Base-by-base conservation (phyloP, 2,329 filamentous ascomycete species). In the Pyricularia grisea region DNA sequence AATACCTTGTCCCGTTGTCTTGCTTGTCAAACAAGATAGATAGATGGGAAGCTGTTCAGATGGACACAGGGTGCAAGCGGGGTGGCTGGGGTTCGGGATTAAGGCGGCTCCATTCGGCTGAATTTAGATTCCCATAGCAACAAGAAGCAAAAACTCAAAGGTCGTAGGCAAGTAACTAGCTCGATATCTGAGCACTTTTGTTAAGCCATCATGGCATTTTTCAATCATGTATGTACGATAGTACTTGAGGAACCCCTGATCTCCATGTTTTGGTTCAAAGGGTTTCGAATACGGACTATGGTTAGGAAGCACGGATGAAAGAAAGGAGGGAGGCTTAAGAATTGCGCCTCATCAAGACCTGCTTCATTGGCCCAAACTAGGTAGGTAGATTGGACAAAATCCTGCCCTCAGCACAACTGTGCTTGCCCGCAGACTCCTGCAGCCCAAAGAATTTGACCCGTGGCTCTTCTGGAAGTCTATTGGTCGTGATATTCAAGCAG, bases 401-500 rank as follows among this genome's bases (percentile, higher is more conserved):
- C 42, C 33, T 36, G 33, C 33, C 42, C 42, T 50, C 42, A 50
- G 42, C 42, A 50, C 42, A 50, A 20, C 17, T 50, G 42, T 50
- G 42, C 5, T 50, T 17, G 42, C 71, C 66, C 70, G 70, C 71
- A 66, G 68, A 72, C 70, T 66, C 30, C 65, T 69, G 68, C 68
- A 69, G 65, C 68, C 64, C 68, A 30, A 69, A 42, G 65, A 27
- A 58, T 69, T 67, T 64, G 42, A 67, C 50, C 33, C 25, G 67
- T n/a, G 63, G 58, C 50, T 20, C 23, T 68, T 72, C 71, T 71
- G 67, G 25, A 9, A 67, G 68, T 31, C 68, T 68, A 74, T 74
- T 74, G 73, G 73, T 70, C 70, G 65, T 69, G 67, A 58, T 69
- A 66, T 64, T 68, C 70, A 50, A 72, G 71, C 71, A 74, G 65